Evolutionary conservation across 2,329 filamentous ascomycete genomes (phyloP), one percentile per base, ranked within the genome.

Genomic region (Colletotrichum spaethianum): DNA sequence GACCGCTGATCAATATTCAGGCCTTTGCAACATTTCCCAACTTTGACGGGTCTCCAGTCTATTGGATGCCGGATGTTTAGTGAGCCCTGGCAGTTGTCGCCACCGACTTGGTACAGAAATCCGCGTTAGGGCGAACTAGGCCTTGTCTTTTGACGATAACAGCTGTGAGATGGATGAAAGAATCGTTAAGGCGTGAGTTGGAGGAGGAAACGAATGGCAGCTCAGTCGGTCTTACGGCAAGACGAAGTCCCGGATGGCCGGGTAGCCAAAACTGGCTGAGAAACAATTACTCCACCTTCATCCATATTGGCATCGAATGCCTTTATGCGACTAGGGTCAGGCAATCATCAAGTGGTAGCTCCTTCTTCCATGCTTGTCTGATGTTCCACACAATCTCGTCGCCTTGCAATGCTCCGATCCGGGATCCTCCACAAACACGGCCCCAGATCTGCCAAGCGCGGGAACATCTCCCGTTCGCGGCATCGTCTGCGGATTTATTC

Each of bases 1-100:
- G 56, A 23, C 55, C n/a, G 55, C 73, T 67, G 50, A 68, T 63
- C 16, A 33, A 38, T 46, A 28, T n/a, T 20, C 64, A 74, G 74
- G 74, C 73, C 8, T 73, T 74, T 66, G 67, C 64, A 11, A 69
- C 73, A 1, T 75, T 75, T 36, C 71, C 70, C 36, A 60, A 73
- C 28, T 68, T 69, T 31, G 60, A 74, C 36, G 67, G 67, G 7
- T 67, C 74, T 18, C 70, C 74, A 23, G 70, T 42, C 18, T 57
- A 71, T 4, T 74, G 67, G 73, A 75, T 73, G 65, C 63, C 61
- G 48, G 50, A 63, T 8, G 67, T 38, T 38, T 50, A 50, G 12
- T 62, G n/a, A 62, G 20, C 2, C 11, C 12, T 42, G 40, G 5
- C 12, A 18, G 40, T 18, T 42, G 12, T 42, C 40, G 40, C 16